A percentile compares a stretch with the other conserved stretches of the same genome.
These are phyloP conservation scores for Ilyonectria robusta DNA, from an alignment of 2,329 filamentous ascomycete species.

Conservation along the genomic window DNA sequence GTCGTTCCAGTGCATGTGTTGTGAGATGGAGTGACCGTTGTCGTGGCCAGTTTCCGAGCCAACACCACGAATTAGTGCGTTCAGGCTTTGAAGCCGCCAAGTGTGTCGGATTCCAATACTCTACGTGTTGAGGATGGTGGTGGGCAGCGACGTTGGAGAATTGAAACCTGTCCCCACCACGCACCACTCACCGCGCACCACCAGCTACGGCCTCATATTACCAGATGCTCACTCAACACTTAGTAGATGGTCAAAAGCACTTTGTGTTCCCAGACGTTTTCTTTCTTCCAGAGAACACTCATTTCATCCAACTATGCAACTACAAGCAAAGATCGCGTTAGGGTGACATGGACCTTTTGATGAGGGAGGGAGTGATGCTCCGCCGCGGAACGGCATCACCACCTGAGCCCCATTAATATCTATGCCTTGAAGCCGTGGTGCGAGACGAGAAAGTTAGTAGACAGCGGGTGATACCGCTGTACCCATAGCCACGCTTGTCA, in stretches of 20 bases:
- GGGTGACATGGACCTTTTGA: neutral
- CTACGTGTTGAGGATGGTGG: neutral
- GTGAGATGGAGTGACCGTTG: neutral
- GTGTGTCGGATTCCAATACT: neutral
- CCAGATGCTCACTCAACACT: neutral
- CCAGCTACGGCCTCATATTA: constrained; percentile 6
- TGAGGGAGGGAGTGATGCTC: neutral
- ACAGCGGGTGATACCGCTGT: constrained; percentile 3
- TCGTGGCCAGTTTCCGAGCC: neutral
- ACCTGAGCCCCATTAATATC: neutral
- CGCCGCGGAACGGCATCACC: neutral
- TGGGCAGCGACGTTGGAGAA: neutral
- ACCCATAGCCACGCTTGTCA: neutral
- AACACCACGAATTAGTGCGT: neutral
- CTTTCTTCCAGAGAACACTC: constrained; percentile 5
- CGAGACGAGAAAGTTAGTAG: neutral
- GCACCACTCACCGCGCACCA: neutral
- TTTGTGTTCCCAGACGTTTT: neutral
- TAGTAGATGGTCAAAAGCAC: neutral
- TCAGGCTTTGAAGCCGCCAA: neutral
- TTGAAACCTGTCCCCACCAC: constrained; percentile 6
- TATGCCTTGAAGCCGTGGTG: neutral
- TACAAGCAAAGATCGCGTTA: neutral
- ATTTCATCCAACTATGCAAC: neutral
- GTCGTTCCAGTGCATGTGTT: neutral